Percentiles rank a stretch among this genome's conserved stretches.
Evolutionary conservation across 1,284 basidiomycete species (phyloP).

Genomic region (Cutaneotrichosporon arboriforme): DNA sequence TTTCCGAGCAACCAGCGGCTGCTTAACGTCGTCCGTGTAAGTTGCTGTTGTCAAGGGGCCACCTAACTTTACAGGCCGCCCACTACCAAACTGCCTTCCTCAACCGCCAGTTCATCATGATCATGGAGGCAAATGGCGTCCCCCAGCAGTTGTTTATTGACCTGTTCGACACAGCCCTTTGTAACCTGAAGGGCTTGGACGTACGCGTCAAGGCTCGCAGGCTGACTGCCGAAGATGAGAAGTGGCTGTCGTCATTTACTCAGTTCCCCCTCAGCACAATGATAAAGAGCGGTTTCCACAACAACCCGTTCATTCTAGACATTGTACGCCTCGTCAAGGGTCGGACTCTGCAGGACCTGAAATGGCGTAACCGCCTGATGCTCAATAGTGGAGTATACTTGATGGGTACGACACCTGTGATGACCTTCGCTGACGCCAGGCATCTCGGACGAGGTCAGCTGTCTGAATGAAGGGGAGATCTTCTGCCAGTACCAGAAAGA

Average conservation of each 20-base stretch:
- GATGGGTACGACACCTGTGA: conserved; percentile 28
- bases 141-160: conserved; percentile 34
- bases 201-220: conserved; percentile 20
- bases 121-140: conserved; percentile 44
- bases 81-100: conserved; percentile 45
- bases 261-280: conserved; percentile 41
- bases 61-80: conserved; percentile 29
- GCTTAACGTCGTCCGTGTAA: conserved; percentile 41
- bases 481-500: conserved; percentile 46
- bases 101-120: conserved; percentile 48
- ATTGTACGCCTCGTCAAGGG: conserved; percentile 40
- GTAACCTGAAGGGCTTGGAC: conserved; percentile 31
- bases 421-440: conserved; percentile 20
- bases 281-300: conserved; percentile 37
- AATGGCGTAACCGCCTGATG: conserved; percentile 44
- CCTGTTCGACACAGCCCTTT: conserved; percentile 35
- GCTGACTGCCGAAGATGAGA: conserved; percentile 25
- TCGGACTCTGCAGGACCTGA: conserved; percentile 43
- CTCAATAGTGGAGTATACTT: conserved; percentile 40
- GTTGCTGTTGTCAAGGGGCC: not conserved
- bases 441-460: conserved; percentile 41
- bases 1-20: conserved; percentile 36
- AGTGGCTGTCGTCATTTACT: conserved; percentile 21
- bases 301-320: conserved; percentile 41
- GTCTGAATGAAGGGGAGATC: conserved; percentile 40